Evolutionary conservation across 2,329 filamentous ascomycete genomes (phyloP), one percentile per base, ranked within the genome.

Genomic region (Ceratocystis ficicola): DNA sequence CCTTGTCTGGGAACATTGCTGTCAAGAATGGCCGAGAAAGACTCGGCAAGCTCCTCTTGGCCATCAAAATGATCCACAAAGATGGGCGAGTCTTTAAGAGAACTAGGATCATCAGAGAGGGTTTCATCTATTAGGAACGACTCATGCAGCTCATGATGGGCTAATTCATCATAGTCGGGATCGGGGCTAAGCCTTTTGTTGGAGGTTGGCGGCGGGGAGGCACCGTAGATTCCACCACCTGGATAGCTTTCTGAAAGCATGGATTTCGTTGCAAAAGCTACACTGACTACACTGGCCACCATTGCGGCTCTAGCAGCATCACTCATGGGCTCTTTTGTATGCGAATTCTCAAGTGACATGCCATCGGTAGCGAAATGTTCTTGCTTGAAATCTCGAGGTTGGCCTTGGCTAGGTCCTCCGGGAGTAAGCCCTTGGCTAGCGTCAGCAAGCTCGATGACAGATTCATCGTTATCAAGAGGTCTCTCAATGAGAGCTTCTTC

Each of bases 21-120:
- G 17, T 55, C 28, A 68, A 70, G 65, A 15, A 70, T 64, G 17
- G 67, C 63, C 7, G 68, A 69, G 44, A 69, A 70, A 22, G 71
- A 69, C 52, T 71, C 70, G 1, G 69, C 67, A 2, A 70, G 65
- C 52, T 68, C 67, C 25, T 52, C 60, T 22, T 60, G 28, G 41
- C 52, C 50, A 17, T 28, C 28, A 50, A 60, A 30, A 12, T 50
- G 41, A 28, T 44, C 59, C 3, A 67, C 63, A 4, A 60, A 7
- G 17, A 57, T 52, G n/a, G 66, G 63, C 22, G 66, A 66, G 10
- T 68, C 66, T 6, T 59, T 62, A 52, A n/a, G 64, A 48, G 62
- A 36, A 46, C 36, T 7, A 65, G 10, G 17, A 30, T 50, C 5
- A 30, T 44, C 41, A 22, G 41, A 50, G 30, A 20, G 12, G 32